Base-by-base conservation (phyloP, 225 moss, liverwort and hornwort genomes). In the Polytrichum commune region DNA sequence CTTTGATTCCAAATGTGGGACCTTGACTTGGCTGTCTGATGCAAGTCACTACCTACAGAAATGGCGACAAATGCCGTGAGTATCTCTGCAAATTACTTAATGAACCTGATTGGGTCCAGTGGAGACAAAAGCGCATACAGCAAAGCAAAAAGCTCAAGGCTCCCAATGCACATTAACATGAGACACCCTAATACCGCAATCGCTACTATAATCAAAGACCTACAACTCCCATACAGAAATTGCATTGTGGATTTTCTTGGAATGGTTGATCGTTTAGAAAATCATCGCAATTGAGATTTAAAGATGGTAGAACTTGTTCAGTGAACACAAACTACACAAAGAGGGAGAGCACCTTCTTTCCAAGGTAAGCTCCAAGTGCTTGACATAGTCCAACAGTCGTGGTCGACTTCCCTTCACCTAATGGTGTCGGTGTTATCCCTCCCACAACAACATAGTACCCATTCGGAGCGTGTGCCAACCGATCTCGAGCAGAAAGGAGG, bases 1-100 rank as follows among this genome's bases (percentile, higher is more conserved):
- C 96, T 75, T 97, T 97, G 78, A 97, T 97, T 24, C 96, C 96
- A 63, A 97, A 97, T 30, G 96, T 97, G 62, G 96, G 96, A 70
- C 96, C 96, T 71, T 97, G 96, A 28, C 96, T 97, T 27, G 96
- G 96, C 80, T 97, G 96, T 76, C 96, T 83, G 53, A 97, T 84
- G 60, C 92, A 92, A 13, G 96, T 97, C 69, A 97, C 94, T 32
- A 97, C 96, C 96, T 93, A 69, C 32, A 78, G 75, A 71, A 63
- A 68, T 46, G 13, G 16, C 0, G 1, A 46, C 46, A 46, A 16
- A 46, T 16, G 3, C 13, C 16, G 0, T 16, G 3, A 46, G 16
- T 26, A 46, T 13, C 46, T 46, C 46, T 46, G 46, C 16, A 16
- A 46, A 46, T 16, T 46, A 46, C 46, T 46, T 46, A 16, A 16